phyloP scores from a whole-genome alignment of 192 early-diverging fungal species.

The Coemansia sp. region DNA sequence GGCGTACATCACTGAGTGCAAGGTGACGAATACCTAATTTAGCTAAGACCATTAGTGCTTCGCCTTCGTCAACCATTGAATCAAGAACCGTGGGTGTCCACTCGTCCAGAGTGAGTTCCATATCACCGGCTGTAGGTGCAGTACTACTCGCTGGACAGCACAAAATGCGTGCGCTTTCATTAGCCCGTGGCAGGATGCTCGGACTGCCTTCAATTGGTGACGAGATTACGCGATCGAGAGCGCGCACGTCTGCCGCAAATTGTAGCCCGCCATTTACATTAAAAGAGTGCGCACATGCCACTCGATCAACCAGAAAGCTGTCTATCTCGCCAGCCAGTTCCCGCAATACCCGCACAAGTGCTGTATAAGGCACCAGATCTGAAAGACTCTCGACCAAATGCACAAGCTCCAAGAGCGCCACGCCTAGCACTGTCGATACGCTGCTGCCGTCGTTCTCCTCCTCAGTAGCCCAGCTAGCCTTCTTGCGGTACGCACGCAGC shows the following conservation, averaged over 20 bases:
- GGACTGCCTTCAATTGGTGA: constrained; percentile 4
- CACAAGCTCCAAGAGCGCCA: constrained; percentile 27
- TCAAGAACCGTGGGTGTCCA: constrained; percentile 29
- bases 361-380: constrained; percentile 23
- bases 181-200: constrained; percentile 13
- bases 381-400: constrained; percentile 13
- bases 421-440: constrained; percentile 28
- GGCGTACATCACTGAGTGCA: constrained; percentile 27
- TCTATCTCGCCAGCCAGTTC: constrained; percentile 35
- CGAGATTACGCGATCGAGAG: constrained; percentile 15
- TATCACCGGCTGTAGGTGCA: constrained; percentile 1
- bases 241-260: constrained; percentile 31
- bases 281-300: constrained; percentile 39
- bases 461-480: constrained; percentile 24
- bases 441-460: background rate
- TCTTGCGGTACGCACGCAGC: constrained; percentile 48
- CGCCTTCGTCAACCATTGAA: constrained; percentile 14
- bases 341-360: constrained; percentile 23
- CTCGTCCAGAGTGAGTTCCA: constrained; percentile 30
- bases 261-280: constrained; percentile 27
- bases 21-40: constrained; percentile 38
- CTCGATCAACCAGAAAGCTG: constrained; percentile 31
- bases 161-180: constrained; percentile 27
- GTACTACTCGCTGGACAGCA: constrained; percentile 19
- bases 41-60: constrained; percentile 23